Evolutionary conservation across 2,329 filamentous ascomycete species (phyloP).

Genomic region (Gaeumannomyces sp.): DNA sequence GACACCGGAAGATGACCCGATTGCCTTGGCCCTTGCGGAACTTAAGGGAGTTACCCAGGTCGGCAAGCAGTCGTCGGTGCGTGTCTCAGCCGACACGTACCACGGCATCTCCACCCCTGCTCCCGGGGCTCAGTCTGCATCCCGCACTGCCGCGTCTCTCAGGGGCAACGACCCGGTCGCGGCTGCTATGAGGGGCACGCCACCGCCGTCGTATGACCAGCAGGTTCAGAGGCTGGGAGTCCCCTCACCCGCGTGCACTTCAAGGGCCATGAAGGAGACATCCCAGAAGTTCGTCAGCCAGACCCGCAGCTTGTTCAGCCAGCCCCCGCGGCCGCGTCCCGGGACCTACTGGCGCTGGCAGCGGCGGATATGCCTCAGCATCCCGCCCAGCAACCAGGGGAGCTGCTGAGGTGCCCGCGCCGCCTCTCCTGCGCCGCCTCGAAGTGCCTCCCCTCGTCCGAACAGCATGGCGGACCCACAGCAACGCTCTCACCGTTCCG

Average conservation of each 20-base stretch:
- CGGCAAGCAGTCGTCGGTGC: slow-evolving; percentile 68
- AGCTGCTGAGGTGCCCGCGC: slow-evolving; percentile 17
- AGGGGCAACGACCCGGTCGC: slow-evolving; percentile 36
- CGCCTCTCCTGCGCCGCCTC: slow-evolving; percentile 60
- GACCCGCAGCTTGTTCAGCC: slow-evolving; percentile 69
- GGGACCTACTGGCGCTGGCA: slow-evolving; percentile 24
- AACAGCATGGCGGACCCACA: slow-evolving; percentile 39
- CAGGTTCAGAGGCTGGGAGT: slow-evolving; percentile 75
- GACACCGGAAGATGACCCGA: slow-evolving; percentile 71
- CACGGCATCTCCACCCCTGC: slow-evolving; percentile 86
- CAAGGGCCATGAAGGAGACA: slow-evolving; percentile 91
- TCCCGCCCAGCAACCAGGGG: slow-evolving; percentile 55
- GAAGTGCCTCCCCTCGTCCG: slow-evolving; percentile 58
- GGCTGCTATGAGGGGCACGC: slow-evolving; percentile 63
- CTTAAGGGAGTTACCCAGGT: slow-evolving; percentile 73
- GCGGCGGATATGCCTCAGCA: slow-evolving; percentile 24
- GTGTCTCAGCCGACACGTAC: slow-evolving; percentile 94
- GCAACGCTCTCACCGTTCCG: slow-evolving; percentile 24
- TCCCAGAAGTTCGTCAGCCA: slow-evolving; percentile 83
- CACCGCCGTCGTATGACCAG: slow-evolving; percentile 81
- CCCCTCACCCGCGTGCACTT: slow-evolving; percentile 86
- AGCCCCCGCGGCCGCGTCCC: slow-evolving; percentile 25
- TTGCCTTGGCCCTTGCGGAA: slow-evolving; percentile 86
- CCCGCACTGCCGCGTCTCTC: slow-evolving; percentile 33
- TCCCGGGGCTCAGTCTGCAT: slow-evolving; percentile 41